These are phyloP conservation scores for Myrica gale DNA, from an alignment of 306 rosid species.

Conservation along the genomic window DNA sequence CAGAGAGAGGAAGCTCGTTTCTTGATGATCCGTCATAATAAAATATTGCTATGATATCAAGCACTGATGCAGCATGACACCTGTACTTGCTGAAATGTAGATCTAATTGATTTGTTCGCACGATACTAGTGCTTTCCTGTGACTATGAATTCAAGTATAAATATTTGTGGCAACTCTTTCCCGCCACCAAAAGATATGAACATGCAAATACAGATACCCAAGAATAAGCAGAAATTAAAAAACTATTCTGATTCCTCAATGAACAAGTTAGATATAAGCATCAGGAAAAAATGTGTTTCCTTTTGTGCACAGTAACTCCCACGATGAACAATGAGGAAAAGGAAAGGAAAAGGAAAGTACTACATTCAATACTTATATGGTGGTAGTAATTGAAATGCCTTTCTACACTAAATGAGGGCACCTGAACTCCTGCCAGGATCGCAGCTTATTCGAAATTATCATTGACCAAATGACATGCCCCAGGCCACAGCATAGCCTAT, in stretches of 20 bases:
- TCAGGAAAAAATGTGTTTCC: neutral
- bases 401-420: neutral
- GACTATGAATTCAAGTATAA: neutral
- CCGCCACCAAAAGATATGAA: neutral
- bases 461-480: neutral
- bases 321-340: neutral
- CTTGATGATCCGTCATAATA: neutral
- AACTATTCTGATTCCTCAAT: neutral
- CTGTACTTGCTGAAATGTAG: neutral
- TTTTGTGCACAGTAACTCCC: neutral
- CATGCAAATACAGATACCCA: neutral
- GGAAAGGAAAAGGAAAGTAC: neutral
- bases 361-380: neutral
- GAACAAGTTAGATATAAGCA: neutral
- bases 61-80: neutral
- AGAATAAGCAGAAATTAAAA: neutral
- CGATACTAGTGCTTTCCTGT: neutral
- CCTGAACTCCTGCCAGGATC: neutral
- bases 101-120: neutral
- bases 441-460: neutral
- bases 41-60: neutral
- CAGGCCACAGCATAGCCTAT: neutral
- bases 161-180: neutral
- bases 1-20: neutral
- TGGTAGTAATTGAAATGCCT: neutral